These are phyloP conservation scores for grape (Vitis vinifera) DNA, from an alignment of 164 flowering plant species.

Conservation along the genomic window DNA sequence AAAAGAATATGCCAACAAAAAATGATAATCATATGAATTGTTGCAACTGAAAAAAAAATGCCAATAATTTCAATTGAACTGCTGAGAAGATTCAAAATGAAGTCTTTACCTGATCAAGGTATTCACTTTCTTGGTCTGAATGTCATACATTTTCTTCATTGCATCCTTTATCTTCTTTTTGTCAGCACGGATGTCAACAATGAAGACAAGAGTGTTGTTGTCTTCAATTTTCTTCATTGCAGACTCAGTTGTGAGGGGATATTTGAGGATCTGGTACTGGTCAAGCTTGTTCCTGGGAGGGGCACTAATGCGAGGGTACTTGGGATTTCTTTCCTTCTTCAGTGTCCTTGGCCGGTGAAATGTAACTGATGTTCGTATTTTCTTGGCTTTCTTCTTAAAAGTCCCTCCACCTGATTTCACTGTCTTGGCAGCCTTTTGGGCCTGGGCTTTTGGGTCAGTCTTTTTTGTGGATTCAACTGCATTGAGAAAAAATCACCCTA, in stretches of 20 bases:
- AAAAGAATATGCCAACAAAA: too few relatives aligned
- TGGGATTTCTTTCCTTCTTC: constrained; percentile 8
- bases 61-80: too few relatives aligned
- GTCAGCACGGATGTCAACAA: constrained; percentile 22
- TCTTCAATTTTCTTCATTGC: constrained; percentile 47
- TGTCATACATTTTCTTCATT: constrained; percentile 38
- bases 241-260: constrained; percentile 29
- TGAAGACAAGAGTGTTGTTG: constrained; percentile 42
- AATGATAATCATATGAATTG: too few relatives aligned
- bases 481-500: not conserved
- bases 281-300: constrained; percentile 23
- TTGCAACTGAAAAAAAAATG: too few relatives aligned
- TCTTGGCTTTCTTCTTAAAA: constrained; percentile 19
- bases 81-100: too few relatives aligned
- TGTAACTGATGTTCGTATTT: constrained; percentile 8
- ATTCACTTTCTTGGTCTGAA: constrained; percentile 40
- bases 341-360: constrained; percentile 13
- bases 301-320: constrained; percentile 26
- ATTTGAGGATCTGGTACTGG: too few relatives aligned
- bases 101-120: constrained; percentile 34
- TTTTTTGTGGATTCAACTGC: constrained; percentile 20
- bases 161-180: constrained; percentile 26
- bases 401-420: constrained; percentile 24
- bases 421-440: constrained; percentile 29
- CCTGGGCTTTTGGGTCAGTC: constrained; percentile 22